A percentile compares a stretch with the other conserved stretches of the same genome.
These are phyloP conservation scores for Leccinellum albellum DNA, from an alignment of 768 basidiomycete species.

Conservation along the genomic window DNA sequence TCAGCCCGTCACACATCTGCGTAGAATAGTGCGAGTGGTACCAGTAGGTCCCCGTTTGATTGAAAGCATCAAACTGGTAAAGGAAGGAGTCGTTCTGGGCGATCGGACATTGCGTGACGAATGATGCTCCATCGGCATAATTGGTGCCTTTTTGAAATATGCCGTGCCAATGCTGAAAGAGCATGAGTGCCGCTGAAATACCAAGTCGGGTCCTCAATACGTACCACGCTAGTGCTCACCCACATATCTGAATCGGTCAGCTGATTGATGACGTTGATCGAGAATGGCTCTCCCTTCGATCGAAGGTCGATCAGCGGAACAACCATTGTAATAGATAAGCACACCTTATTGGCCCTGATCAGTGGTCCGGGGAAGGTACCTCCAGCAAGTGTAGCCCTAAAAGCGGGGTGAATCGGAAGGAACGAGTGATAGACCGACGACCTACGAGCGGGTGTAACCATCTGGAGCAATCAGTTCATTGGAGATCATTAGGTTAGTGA, in stretches of 20 bases:
- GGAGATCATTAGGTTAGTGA: constrained; percentile 34
- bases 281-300: constrained; percentile 38
- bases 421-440: not conserved
- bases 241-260: constrained; percentile 47
- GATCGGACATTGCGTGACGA: constrained; percentile 35
- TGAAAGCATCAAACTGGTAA: constrained; percentile 16
- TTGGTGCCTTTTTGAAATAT: constrained; percentile 43
- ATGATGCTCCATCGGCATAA: constrained; percentile 43
- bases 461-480: constrained; percentile 45
- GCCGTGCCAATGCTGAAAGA: constrained; percentile 53
- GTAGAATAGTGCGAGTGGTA: constrained; percentile 40
- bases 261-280: constrained; percentile 46
- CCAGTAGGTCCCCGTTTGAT: constrained; percentile 31
- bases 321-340: too few species aligned
- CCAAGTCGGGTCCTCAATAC: not conserved
- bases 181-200: not conserved
- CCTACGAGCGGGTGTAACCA: constrained; percentile 45
- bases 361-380: constrained; percentile 46
- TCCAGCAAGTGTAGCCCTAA: constrained; percentile 33
- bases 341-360: constrained; percentile 36
- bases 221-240: constrained; percentile 44
- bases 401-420: not conserved
- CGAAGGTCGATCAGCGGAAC: too few species aligned
- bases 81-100: constrained; percentile 23
- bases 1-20: constrained; percentile 37